Evolutionary conservation across 306 rosid genomes (phyloP), one percentile per base, ranked within the genome.

Genomic region (Ormosia emarginata): DNA sequence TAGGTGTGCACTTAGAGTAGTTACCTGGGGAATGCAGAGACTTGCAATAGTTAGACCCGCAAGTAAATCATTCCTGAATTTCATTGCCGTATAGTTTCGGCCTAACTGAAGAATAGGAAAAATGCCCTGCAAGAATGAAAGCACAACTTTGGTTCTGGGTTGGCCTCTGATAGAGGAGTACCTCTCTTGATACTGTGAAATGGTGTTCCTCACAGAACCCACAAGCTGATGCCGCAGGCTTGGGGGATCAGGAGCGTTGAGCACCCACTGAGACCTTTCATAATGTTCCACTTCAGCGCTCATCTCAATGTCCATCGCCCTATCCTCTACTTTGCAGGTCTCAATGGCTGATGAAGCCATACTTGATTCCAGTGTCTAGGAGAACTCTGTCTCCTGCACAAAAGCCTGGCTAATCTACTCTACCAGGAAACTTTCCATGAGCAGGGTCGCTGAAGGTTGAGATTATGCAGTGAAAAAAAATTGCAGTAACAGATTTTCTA

Each of bases 71-170:
- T 68, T 79, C 50, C 66, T 74, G 77, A 86, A 74, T 29, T 75
- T 74, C 0, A 37, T 40, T 36, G 2, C 44, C 2, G 80, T 18
- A 61, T 82, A 86, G 39, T 52, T 66, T 67, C 15, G 69, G 57
- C 50, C 71, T 86, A 86, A 86, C 2, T 33, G 9, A 78, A 86
- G 86, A 30, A 86, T 44, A 6, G 84, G 89, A 67, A 86, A 86
- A 9, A 68, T 43, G 33, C 11, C 13, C 2, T 17, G 5, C 32
- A 86, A 9, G 81, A 59, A 9, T 13, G 79, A 82, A 4, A 82
- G 53, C 17, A 67, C 14, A 5, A 37, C 6, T 17, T 72, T 66
- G 12, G 61, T 53, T 67, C 40, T 30, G 4, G 30, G 18, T 46
- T 40, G 83, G 63, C n/a, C 50, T 63, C 36, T 75, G 17, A 34